Percentiles rank a stretch among this genome's conserved stretches.
Conservation (phyloP, 805 yeast species). For the Ogataea henricii region DNA sequence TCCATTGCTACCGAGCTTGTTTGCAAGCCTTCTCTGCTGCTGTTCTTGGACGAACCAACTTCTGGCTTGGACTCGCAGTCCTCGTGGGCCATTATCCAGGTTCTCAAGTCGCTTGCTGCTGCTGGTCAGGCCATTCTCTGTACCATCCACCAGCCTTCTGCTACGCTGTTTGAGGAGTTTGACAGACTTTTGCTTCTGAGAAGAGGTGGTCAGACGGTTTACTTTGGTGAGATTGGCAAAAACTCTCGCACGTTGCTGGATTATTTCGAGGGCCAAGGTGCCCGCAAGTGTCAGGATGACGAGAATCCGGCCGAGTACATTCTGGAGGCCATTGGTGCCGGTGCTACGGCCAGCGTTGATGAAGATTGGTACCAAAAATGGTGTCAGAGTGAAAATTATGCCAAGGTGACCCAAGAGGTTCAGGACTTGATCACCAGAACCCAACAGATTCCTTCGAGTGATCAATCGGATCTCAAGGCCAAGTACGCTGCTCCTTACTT, state of each 20-base stretch:
- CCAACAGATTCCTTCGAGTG: conserved; percentile 10
- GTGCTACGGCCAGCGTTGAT: conserved; percentile 63
- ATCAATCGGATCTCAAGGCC: conserved; percentile 17
- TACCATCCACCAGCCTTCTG: conserved; percentile 57
- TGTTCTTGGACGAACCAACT: conserved; percentile 62
- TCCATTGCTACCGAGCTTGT: conserved; percentile 59
- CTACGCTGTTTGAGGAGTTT: conserved; percentile 45
- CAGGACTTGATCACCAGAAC: conserved; percentile 28
- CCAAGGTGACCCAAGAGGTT: conserved; percentile 32
- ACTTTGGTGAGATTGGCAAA: conserved; percentile 55
- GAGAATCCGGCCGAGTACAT: conserved; percentile 82
- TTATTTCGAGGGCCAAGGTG: conserved; percentile 57
- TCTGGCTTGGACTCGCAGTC: conserved; percentile 62
- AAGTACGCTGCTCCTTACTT: conserved; percentile 50
- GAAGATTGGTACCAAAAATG: conserved; percentile 69
- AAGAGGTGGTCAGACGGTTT: conserved; percentile 55
- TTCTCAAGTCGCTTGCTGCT: conserved; percentile 49
- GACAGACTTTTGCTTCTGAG: conserved; percentile 46
- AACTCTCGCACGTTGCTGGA: conserved; percentile 43
- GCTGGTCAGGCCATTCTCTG: conserved; percentile 61
- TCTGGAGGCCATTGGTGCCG: conserved; percentile 76
- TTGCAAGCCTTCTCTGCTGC: conserved; percentile 52
- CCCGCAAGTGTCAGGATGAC: conserved; percentile 57
- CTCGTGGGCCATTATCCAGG: conserved; percentile 58
- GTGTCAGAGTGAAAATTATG: conserved; percentile 39